Evolutionary conservation across 441 rosid genomes (phyloP).

Genomic region (Gossypium gossypioides): DNA sequence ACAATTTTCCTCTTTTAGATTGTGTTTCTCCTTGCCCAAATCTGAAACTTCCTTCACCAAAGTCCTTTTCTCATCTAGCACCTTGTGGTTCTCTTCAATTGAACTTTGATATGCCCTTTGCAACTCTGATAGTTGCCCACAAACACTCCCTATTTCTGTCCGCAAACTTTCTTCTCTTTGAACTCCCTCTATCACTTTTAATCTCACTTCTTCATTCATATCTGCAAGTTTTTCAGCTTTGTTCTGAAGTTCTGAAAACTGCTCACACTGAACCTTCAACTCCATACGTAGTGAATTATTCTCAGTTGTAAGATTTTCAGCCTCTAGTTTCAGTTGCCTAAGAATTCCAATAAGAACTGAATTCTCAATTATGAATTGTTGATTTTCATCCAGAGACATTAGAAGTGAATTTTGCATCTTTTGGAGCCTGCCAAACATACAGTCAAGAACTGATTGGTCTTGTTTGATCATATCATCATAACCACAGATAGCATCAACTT

Average conservation of each 20-base stretch:
- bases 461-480: constrained; percentile 29
- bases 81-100: constrained; percentile 39
- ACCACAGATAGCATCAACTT: constrained; percentile 25
- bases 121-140: constrained; percentile 32
- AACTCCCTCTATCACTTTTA: constrained; percentile 39
- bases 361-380: constrained; percentile 40
- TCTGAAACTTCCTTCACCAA: constrained; percentile 33
- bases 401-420: constrained; percentile 41
- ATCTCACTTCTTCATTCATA: constrained; percentile 26
- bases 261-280: constrained; percentile 33
- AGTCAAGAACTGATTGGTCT: constrained; percentile 33
- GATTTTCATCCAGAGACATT: constrained; percentile 48
- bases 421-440: constrained; percentile 36
- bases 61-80: constrained; percentile 36
- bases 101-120: constrained; percentile 33
- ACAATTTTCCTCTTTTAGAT: constrained; percentile 49
- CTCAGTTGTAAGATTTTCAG: constrained; percentile 36
- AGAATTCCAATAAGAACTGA: constrained; percentile 50
- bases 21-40: constrained; percentile 38
- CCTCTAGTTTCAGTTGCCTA: constrained; percentile 52
- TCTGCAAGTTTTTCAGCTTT: not conserved
- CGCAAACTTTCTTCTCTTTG: constrained; percentile 47
- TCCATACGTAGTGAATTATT: constrained; percentile 41
- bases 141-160: constrained; percentile 40
- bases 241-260: constrained; percentile 32